Evolutionary conservation across 2,329 filamentous ascomycete species (phyloP), one percentile per base, ranked within the genome.

Genomic region (Apiospora sp.): DNA sequence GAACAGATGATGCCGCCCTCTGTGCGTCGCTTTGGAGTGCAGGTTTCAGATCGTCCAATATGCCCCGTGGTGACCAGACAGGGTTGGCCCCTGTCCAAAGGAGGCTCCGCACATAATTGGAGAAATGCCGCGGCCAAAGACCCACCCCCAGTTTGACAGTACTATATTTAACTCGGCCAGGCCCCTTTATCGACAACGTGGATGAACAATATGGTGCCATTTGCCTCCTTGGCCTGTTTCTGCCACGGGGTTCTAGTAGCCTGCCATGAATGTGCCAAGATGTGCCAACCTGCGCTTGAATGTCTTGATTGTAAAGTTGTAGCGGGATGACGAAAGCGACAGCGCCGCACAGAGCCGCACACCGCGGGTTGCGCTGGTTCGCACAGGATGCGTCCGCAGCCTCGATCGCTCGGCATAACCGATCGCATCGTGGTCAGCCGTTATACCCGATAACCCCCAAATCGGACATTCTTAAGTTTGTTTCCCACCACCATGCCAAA

Each of bases 191-290:
- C 19, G 6, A 22, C 30, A n/a, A 8, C 16, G 1, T 7, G 8
- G 6, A 22, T 16, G n/a, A 3, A 5, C 0, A 7, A 12, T 34
- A 34, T 34, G 16, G 41, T 2, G 10, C 4, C 4, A n/a, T 13
- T 41, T 1, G 34, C 22, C 19, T 1, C 14, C 58, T 64, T 64
- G 58, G 58, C 58, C 58, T 41, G 58, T 41, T 64, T 64, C 58
- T 13, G 10, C 6, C 34, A 10, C 34, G 34, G 0, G 3, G 16
- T 64, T 41, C 19, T 22, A 14, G 58, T 41, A 2, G 13, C 10
- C 10, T 13, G 58, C 58, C 58, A 64, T 64, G 34, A 64, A 41
- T 37, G n/a, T 22, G 58, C 58, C 58, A 64, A 64, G 58, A 41
- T 64, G 19, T 41, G 16, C 30, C 34, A 41, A 64, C 0, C 3